A percentile compares a stretch with the other conserved stretches of the same genome.
Evolutionary conservation across 1,284 basidiomycete genomes (phyloP).

Genomic region (Puccinia hordei): DNA sequence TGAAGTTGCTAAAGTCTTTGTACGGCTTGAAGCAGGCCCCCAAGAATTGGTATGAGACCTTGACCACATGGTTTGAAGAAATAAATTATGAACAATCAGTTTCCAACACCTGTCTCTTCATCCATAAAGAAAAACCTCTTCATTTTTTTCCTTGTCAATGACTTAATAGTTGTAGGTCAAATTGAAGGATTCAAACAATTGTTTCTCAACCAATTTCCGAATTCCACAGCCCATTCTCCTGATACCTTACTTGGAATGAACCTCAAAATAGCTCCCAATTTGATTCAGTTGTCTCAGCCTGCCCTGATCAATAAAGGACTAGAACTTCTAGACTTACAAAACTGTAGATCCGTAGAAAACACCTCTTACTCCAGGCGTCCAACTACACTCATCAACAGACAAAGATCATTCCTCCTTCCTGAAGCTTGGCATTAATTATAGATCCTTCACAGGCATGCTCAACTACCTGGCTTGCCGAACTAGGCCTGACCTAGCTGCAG

Average conservation of each 20-base stretch:
- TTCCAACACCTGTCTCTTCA: no score
- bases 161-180: not conserved
- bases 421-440: not conserved
- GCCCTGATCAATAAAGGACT: no score
- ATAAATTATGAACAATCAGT: no score
- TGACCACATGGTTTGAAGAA: no score
- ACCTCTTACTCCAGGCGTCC: no score
- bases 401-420: not conserved
- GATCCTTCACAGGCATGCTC: not conserved
- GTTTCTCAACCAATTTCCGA: not conserved
- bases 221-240: not conserved
- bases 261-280: no score
- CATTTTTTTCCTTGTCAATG: slow-evolving; percentile 6
- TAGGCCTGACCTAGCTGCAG: no score
- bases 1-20: slow-evolving; percentile 6
- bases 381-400: not conserved
- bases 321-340: no score
- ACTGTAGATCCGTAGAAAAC: no score
- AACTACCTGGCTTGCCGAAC: no score
- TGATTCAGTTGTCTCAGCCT: no score
- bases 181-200: not conserved
- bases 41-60: no score
- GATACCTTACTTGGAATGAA: not conserved
- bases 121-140: not conserved
- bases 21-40: slow-evolving; percentile 8